Percentiles rank a stretch among this genome's conserved stretches.
phyloP scores from a whole-genome alignment of 148 eudicot genomes.

The Pouteria glomerata region DNA sequence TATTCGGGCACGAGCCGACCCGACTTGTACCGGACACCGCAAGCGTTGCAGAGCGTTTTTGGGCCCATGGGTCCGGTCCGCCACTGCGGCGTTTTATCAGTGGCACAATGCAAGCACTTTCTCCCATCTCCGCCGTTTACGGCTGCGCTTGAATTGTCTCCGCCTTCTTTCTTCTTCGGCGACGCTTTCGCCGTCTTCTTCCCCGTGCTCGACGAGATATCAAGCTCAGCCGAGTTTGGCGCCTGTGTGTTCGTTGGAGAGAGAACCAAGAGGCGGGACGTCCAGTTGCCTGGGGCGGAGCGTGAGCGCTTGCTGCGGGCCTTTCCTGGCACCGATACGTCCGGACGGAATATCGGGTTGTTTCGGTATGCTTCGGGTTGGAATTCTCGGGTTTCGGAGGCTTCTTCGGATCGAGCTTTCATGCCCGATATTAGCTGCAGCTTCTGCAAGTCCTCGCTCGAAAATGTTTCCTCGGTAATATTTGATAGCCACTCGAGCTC shows the following conservation, averaged over 20 bases:
- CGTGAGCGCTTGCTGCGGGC: slow-evolving; percentile 90
- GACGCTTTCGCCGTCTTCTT: slow-evolving; percentile 25
- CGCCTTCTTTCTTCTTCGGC: slow-evolving; percentile 23
- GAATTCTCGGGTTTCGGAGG: slow-evolving; percentile 28
- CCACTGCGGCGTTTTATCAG: slow-evolving; percentile 97
- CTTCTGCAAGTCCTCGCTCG: slow-evolving; percentile 64
- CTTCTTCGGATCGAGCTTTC: slow-evolving; percentile 35
- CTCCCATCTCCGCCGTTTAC: slow-evolving; percentile 37
- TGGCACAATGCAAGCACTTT: slow-evolving; percentile 73
- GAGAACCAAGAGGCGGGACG: slow-evolving; percentile 50
- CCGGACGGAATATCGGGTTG: slow-evolving; percentile 33
- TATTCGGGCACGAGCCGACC: slow-evolving; percentile 92
- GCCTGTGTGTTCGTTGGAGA: slow-evolving; percentile 17
- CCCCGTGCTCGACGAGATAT: slow-evolving; percentile 8
- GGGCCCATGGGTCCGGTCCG: slow-evolving; percentile 91
- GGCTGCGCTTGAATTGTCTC: slow-evolving; percentile 5
- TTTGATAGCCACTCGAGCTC: slow-evolving; percentile 90
- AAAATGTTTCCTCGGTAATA: slow-evolving; percentile 82
- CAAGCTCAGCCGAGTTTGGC: slow-evolving; percentile 25
- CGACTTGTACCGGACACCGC: slow-evolving; percentile 82
- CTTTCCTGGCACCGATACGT: slow-evolving; percentile 63
- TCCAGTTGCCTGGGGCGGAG: slow-evolving; percentile 65
- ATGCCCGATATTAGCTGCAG: slow-evolving; percentile 49
- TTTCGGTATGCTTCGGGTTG: slow-evolving; percentile 23
- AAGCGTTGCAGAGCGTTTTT: slow-evolving; percentile 86